Conservation (phyloP, 257 asterid genomes). For the Cynanchum wilfordii region DNA sequence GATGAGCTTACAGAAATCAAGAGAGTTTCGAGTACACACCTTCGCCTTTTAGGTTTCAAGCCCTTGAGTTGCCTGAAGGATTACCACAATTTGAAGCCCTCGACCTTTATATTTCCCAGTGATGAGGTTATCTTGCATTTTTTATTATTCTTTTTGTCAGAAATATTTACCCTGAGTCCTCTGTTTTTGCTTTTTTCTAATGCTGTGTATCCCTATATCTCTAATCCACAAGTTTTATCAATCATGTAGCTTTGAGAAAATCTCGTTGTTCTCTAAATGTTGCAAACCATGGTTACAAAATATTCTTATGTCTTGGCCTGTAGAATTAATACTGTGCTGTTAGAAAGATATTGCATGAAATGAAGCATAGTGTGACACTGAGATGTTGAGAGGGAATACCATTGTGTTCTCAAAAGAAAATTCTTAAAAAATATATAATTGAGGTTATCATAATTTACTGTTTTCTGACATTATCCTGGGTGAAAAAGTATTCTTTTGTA, state of each 20-base stretch:
- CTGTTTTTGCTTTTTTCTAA: background rate
- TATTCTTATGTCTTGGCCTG: background rate
- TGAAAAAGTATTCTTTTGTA: background rate
- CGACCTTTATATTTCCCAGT: conserved; percentile 85
- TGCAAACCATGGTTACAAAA: background rate
- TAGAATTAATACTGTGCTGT: background rate
- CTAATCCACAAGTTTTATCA: background rate
- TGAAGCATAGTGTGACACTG: background rate
- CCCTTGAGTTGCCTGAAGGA: conserved; percentile 78
- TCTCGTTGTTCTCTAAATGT: background rate
- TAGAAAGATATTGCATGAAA: background rate
- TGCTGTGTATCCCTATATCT: background rate
- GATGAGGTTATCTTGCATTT: conserved; percentile 58
- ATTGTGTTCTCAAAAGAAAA: background rate
- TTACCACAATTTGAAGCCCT: conserved; percentile 89
- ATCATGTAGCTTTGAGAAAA: background rate
- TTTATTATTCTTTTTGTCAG: background rate
- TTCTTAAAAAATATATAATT: background rate
- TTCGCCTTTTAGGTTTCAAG: conserved; percentile 92
- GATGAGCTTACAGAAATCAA: conserved; percentile 78
- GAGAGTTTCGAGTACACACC: conserved; percentile 74
- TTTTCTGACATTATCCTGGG: background rate
- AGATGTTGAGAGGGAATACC: background rate
- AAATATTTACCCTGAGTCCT: background rate
- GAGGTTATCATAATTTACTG: background rate